Evolutionary conservation across 2,329 filamentous ascomycete genomes (phyloP).

Genomic region (Thermomyces lanuginosus): DNA sequence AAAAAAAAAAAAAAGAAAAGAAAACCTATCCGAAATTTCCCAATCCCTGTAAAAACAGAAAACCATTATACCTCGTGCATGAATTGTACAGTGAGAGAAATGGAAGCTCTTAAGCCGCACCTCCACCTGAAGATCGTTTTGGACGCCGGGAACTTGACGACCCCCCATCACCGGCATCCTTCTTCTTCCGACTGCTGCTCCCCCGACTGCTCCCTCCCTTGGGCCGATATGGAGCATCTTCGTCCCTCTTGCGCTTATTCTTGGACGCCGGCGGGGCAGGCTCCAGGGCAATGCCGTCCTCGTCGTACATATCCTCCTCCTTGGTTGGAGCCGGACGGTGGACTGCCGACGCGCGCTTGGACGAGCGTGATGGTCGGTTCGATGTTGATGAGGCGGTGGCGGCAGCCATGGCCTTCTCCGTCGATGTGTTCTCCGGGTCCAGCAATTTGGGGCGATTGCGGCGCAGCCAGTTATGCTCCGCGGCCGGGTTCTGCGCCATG

Average conservation of each 20-base stretch:
- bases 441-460: conserved; percentile 68
- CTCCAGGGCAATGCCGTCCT: conserved; percentile 27
- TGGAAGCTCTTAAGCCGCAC: no score
- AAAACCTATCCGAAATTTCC: no score
- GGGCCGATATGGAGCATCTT: conserved; percentile 31
- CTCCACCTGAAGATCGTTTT: conserved; percentile 6
- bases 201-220: conserved; percentile 28
- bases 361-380: conserved; percentile 20
- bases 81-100: no score
- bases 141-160: conserved; percentile 5
- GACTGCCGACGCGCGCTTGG: conserved; percentile 24
- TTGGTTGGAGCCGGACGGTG: conserved; percentile 10
- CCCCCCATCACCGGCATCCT: conserved; percentile 23
- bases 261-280: conserved; percentile 17
- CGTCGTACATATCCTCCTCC: conserved; percentile 28
- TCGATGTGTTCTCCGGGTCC: conserved; percentile 44
- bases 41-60: no score
- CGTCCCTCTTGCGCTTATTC: conserved; percentile 32
- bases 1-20: no score
- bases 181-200: conserved; percentile 23
- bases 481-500: conserved; percentile 62
- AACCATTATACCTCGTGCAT: no score
- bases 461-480: conserved; percentile 89
- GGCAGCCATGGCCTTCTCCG: conserved; percentile 25
- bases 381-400: conserved; percentile 15